Base-by-base conservation (phyloP, 2,329 filamentous ascomycete genomes). In the Aspergillus aculeatinus region DNA sequence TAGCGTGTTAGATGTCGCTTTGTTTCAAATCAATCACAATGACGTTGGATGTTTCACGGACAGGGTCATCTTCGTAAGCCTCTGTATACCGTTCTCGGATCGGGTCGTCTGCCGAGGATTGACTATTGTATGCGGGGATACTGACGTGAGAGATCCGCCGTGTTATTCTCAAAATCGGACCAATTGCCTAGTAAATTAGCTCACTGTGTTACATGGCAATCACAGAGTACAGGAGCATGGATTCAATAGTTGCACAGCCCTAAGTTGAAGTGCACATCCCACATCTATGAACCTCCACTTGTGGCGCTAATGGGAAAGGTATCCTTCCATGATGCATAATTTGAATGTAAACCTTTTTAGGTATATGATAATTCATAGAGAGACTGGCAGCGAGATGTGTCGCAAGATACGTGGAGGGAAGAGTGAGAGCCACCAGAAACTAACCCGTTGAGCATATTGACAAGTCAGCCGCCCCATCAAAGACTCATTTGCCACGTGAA, bases 401-500 rank as follows among this genome's bases (percentile, higher is more conserved):
- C 27, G 7, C 23, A 29, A 35, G 33, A 12, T 35, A 16, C 11
- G 33, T 16, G 14, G 12, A 12, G 33, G 33, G 33, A 6, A 16
- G 33, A 35, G 33, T 35, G 33, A 12, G 14, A 47, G 27, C 12
- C 47, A 47, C 25, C 53, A 51, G 50, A 48, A 47, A 59, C 55
- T 48, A 48, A 51, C 53, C 51, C 58, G 54, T 49, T 55, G 48
- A 52, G 55, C 69, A 63, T 73, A 65, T 65, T 66, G 68, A 62
- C 69, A 64, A 12, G 70, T 68, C 10, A 63, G 67, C 73, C 81
- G 83, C 53, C 81, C 76, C 57, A 59, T 88, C 76, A 67, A 82
- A 85, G 87, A 60, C 78, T 77, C 62, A 76, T 78, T 58, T 85
- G 81, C 42, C 83, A 68, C 6, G 80, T 78, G 2, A 85, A 87